Evolutionary conservation across 2,329 filamentous ascomycete genomes (phyloP).

Genomic region (Triangularia verruculosa): DNA sequence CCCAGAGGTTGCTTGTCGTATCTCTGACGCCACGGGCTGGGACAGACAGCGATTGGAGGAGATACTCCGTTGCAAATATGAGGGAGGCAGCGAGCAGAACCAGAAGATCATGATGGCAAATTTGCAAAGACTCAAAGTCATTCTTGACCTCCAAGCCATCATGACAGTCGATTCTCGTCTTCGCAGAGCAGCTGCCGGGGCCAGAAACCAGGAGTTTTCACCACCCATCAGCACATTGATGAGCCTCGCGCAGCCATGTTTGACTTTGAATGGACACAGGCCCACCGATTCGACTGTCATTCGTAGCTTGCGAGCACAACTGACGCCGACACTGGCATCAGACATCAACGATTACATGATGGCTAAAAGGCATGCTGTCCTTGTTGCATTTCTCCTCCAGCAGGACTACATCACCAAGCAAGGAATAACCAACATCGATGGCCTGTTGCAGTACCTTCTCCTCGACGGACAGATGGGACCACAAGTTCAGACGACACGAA

Average conservation of each 20-base stretch:
- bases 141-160: neutral
- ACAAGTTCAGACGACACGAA: slow-evolving; percentile 30
- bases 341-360: neutral
- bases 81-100: neutral
- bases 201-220: neutral
- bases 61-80: neutral
- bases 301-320: neutral
- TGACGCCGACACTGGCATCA: neutral
- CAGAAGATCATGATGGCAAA: neutral
- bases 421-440: slow-evolving; percentile 18
- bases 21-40: neutral
- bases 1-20: neutral
- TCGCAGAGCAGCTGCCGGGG: neutral
- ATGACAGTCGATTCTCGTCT: neutral
- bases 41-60: neutral
- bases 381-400: slow-evolving; percentile 25
- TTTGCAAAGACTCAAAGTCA: neutral
- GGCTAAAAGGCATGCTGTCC: slow-evolving; percentile 11
- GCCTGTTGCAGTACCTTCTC: slow-evolving; percentile 33
- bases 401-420: slow-evolving; percentile 8
- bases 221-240: neutral
- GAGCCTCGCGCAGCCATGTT: neutral
- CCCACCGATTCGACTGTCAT: neutral
- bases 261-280: neutral
- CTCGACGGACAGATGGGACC: slow-evolving; percentile 34